Base-by-base conservation (phyloP, 116 monocot genomes). In the Zostera marina region DNA sequence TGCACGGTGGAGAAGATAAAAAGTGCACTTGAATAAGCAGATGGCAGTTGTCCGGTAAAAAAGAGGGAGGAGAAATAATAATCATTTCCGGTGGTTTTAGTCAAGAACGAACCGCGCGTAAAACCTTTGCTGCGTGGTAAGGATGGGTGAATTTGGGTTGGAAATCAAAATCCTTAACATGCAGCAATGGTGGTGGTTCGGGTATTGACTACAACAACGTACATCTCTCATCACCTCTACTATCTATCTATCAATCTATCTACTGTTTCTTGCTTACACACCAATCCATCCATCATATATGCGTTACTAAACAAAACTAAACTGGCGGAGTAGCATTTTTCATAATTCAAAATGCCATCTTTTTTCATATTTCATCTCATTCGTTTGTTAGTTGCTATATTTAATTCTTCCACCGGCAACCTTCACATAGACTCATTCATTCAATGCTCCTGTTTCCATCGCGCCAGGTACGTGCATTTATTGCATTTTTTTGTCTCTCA, bases 1-100 rank as follows among this genome's bases (percentile, higher is more conserved):
- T 96, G 94, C 62, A 96, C 94, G 1, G 89, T 96, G 13, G 82
- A 85, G 41, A 77, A 82, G 61, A 96, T 96, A 64, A 96, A 82
- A 63, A 75, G 75, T 47, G 81, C 85, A 1, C 74, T 88, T 60
- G 44, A 71, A 5, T 73, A 65, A 15, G 87, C 17, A 49, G 15
- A 16, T 15, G 49, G 49, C 15, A 16, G 9, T 19, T 6, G 49
- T 16, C 8, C 7, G 5, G 8, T 14, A 20, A 8, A n/a, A n/a
- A n/a, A n/a, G n/a, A n/a, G n/a, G n/a, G n/a, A n/a, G n/a, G n/a
- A n/a, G n/a, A n/a, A n/a, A n/a, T n/a, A n/a, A 17, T 8, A 38
- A 44, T 8, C 52, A 17, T 39, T 17, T 3, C 39, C 13, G 41
- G 53, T 64, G 82, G 80, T 68, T 76, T 65, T 79, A 88, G 83